phyloP scores from a whole-genome alignment of 1,284 basidiomycete genomes.

The Ustilago sp. region DNA sequence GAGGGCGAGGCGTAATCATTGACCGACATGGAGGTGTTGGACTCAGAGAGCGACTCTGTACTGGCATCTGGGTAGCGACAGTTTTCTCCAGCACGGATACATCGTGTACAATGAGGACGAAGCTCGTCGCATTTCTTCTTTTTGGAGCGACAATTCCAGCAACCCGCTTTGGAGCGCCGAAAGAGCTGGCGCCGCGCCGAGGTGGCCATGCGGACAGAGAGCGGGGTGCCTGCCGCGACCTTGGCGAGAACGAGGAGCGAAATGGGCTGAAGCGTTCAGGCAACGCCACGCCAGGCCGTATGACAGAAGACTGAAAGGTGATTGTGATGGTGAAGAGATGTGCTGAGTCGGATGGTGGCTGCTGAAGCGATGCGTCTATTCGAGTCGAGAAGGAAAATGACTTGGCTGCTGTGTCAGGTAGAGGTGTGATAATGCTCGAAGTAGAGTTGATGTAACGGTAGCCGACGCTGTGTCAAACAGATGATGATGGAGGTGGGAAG shows the following conservation, averaged over 20 bases:
- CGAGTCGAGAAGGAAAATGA: not conserved
- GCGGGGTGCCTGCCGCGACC: constrained; percentile 40
- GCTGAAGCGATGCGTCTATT: not conserved
- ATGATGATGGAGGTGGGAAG: not conserved
- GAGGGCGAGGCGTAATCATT: constrained; percentile 32
- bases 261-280: constrained; percentile 27
- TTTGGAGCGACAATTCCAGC: constrained; percentile 51
- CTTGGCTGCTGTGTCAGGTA: not conserved
- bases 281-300: constrained; percentile 29
- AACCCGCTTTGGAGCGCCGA: constrained; percentile 50
- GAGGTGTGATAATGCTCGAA: not conserved
- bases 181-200: constrained; percentile 50
- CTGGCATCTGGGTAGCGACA: constrained; percentile 48
- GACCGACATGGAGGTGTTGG: constrained; percentile 12
- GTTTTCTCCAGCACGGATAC: constrained; percentile 35
- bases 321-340: not conserved
- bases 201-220: constrained; percentile 41
- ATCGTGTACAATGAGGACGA: constrained; percentile 46
- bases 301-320: not conserved
- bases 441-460: not conserved
- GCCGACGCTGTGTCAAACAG: not conserved
- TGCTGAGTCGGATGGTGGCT: not conserved
- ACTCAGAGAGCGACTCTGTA: constrained; percentile 28
- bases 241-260: constrained; percentile 26
- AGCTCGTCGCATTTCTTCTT: constrained; percentile 57